Evolutionary conservation across 2,329 filamentous ascomycete genomes (phyloP).

Genomic region (Triangularia verruculosa): DNA sequence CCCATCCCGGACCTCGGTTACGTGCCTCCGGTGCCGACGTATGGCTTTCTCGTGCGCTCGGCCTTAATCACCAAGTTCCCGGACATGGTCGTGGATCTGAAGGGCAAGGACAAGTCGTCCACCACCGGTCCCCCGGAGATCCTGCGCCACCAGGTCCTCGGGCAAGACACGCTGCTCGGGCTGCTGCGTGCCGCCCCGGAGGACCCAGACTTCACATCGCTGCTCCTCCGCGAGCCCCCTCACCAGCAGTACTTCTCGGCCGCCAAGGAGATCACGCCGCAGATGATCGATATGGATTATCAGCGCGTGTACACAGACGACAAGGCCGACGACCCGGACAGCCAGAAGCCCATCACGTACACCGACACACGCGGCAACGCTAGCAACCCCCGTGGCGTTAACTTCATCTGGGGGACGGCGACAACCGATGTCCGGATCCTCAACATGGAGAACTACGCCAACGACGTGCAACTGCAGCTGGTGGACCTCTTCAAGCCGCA

Average conservation of each 20-base stretch:
- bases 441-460: neutral
- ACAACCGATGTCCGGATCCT: constrained; percentile 13
- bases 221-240: constrained; percentile 36
- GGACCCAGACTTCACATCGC: constrained; percentile 25
- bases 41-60: constrained; percentile 40
- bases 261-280: constrained; percentile 19
- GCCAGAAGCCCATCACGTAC: constrained; percentile 8
- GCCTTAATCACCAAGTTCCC: constrained; percentile 38
- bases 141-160: constrained; percentile 34
- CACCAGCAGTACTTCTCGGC: constrained; percentile 39
- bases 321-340: constrained; percentile 11
- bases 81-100: constrained; percentile 33
- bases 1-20: constrained; percentile 16
- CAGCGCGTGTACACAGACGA: constrained; percentile 29
- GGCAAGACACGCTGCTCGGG: constrained; percentile 33
- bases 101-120: constrained; percentile 24
- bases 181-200: constrained; percentile 26
- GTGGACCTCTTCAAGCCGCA: neutral
- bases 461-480: neutral
- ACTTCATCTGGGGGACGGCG: too few relatives aligned
- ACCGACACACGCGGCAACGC: neutral
- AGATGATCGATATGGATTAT: constrained; percentile 22
- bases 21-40: constrained; percentile 35
- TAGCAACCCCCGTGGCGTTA: too few relatives aligned
- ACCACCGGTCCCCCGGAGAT: constrained; percentile 17